Conservation (phyloP, 148 eudicot species). For the Chenopodium quinoa region DNA sequence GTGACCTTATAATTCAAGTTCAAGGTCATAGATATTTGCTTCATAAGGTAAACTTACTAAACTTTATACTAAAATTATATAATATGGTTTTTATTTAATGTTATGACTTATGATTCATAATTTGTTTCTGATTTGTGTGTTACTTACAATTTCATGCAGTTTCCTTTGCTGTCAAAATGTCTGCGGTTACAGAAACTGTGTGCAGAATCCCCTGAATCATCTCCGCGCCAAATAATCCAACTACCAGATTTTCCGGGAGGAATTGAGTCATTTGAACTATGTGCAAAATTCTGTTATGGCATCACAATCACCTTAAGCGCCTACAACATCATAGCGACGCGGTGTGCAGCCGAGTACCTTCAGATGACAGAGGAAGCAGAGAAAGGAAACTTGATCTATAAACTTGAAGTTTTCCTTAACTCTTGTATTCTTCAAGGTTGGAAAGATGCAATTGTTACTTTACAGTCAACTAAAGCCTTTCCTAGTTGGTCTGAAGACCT, state of each 20-base stretch:
- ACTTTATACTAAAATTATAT: background rate
- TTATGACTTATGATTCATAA: background rate
- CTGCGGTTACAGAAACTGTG: slow-evolving; percentile 62
- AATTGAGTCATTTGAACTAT: slow-evolving; percentile 68
- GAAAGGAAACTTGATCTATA: slow-evolving; percentile 72
- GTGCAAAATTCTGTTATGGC: slow-evolving; percentile 93
- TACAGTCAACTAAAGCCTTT: slow-evolving; percentile 58
- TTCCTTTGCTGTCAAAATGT: slow-evolving; percentile 84
- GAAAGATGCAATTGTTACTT: slow-evolving; percentile 70
- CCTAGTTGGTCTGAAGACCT: slow-evolving; percentile 72
- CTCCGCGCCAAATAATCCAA: slow-evolving; percentile 60
- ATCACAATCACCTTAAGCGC: slow-evolving; percentile 86
- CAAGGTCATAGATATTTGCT: slow-evolving; percentile 74
- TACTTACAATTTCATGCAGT: slow-evolving; percentile 39
- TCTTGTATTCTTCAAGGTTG: slow-evolving; percentile 86
- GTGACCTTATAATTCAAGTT: slow-evolving; percentile 86
- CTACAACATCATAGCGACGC: slow-evolving; percentile 62
- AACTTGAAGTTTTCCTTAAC: slow-evolving; percentile 75
- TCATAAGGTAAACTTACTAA: slow-evolving; percentile 61
- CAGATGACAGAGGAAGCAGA: slow-evolving; percentile 90
- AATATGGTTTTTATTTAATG: background rate
- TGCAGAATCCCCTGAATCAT: slow-evolving; percentile 56
- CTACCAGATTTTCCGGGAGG: slow-evolving; percentile 92
- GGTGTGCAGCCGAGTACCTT: slow-evolving; percentile 84
- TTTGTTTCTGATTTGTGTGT: background rate